Conservation (phyloP, 2,329 filamentous ascomycete genomes). For the Calonectria multiphialidica region DNA sequence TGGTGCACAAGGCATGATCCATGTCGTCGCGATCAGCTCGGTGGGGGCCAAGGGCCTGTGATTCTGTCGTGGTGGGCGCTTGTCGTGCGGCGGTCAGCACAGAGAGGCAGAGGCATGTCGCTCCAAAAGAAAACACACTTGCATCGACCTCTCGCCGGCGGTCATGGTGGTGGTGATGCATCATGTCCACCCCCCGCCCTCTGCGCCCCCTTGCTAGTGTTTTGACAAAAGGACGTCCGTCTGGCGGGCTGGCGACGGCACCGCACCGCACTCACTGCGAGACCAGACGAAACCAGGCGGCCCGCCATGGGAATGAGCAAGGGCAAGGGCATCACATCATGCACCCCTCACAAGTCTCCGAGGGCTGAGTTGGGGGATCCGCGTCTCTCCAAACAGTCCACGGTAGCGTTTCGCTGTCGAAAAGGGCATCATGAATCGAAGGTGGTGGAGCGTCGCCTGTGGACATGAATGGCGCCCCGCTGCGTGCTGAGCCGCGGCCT, state of each 20-base stretch:
- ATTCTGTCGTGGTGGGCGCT: constrained; percentile 13
- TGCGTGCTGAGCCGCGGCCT: not conserved
- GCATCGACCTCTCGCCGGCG: not conserved
- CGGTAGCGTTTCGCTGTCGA: not conserved
- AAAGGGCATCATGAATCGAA: constrained; percentile 6
- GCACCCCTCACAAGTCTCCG: not conserved
- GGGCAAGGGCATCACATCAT: not conserved
- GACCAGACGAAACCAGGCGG: not conserved
- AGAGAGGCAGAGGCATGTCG: not conserved
- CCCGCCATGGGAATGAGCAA: not conserved
- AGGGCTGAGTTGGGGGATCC: constrained; percentile 17
- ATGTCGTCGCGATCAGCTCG: constrained; percentile 25
- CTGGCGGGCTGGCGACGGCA: not conserved
- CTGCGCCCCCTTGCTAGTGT: constrained; percentile 14
- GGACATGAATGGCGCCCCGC: not conserved
- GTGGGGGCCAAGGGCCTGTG: constrained; percentile 24
- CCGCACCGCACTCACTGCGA: not conserved
- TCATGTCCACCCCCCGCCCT: not conserved
- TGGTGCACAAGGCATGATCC: constrained; percentile 22
- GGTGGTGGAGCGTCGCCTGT: not conserved
- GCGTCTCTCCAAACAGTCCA: not conserved
- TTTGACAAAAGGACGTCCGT: constrained; percentile 1
- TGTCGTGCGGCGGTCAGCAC: constrained; percentile 24
- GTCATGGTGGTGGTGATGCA: constrained; percentile 7
- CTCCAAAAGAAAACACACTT: not conserved